These are phyloP conservation scores for Amaranthus tricolor DNA, from an alignment of 179 eudicot genomes.

Conservation along the genomic window DNA sequence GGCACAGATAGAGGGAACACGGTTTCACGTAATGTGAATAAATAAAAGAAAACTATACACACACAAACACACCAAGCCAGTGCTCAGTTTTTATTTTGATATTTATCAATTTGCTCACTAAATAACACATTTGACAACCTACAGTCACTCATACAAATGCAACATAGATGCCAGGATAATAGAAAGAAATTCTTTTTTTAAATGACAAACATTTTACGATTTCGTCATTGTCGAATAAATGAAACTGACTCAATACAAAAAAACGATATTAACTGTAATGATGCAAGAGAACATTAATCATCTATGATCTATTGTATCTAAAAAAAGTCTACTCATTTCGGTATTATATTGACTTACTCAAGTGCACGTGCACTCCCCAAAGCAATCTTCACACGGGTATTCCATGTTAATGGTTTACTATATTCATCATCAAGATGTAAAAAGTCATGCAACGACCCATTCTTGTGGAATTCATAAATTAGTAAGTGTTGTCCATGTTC, in stretches of 20 bases:
- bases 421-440: constrained; percentile 82
- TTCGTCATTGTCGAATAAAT: no score
- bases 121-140: neutral
- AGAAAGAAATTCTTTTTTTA: no score
- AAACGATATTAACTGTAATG: no score
- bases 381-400: constrained; percentile 92
- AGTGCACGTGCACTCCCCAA: constrained; percentile 96
- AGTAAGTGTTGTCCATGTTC: constrained; percentile 93
- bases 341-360: constrained; percentile 57
- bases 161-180: no score
- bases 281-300: no score
- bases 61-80: neutral
- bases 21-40: neutral
- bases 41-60: neutral
- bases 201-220: no score
- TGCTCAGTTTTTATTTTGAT: no score
- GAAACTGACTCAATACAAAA: no score
- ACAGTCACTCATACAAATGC: neutral
- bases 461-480: constrained; percentile 73
- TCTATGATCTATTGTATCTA: no score
- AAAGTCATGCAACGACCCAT: constrained; percentile 83
- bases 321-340: no score
- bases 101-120: no score
- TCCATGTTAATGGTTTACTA: constrained; percentile 89
- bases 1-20: constrained; percentile 15